These are phyloP conservation scores for Exobasidium rhododendri DNA, from an alignment of 1,284 basidiomycete genomes.

Conservation along the genomic window DNA sequence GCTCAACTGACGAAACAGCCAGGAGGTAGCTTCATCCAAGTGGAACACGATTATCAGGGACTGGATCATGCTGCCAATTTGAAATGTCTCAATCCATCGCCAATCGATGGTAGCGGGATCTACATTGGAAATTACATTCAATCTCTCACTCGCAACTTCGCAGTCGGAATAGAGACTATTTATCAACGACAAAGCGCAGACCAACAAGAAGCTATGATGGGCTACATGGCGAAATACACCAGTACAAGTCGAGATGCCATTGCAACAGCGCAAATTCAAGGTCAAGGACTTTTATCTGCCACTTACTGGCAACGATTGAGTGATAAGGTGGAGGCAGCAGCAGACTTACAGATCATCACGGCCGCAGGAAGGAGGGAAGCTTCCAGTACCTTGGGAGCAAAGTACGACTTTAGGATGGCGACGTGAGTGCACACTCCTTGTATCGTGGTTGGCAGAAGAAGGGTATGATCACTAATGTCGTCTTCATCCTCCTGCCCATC, in stretches of 20 bases:
- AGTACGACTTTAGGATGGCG: slow-evolving; percentile 91
- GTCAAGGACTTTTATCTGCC: slow-evolving; percentile 76
- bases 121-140: slow-evolving; percentile 92
- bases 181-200: slow-evolving; percentile 68
- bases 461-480: background rate
- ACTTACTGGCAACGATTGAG: slow-evolving; percentile 95
- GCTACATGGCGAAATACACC: slow-evolving; percentile 77
- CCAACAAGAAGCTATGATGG: slow-evolving; percentile 67
- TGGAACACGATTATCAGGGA: slow-evolving; percentile 93
- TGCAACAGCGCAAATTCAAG: slow-evolving; percentile 83
- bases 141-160: slow-evolving; percentile 86
- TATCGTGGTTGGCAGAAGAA: background rate
- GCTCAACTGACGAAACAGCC: slow-evolving; percentile 67
- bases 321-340: slow-evolving; percentile 97
- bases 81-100: slow-evolving; percentile 90
- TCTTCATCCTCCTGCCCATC: background rate
- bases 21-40: slow-evolving; percentile 61
- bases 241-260: slow-evolving; percentile 59
- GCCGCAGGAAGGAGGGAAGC: slow-evolving; percentile 73
- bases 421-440: slow-evolving; percentile 59
- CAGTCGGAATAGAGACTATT: slow-evolving; percentile 84
- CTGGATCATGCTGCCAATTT: slow-evolving; percentile 81
- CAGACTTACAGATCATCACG: slow-evolving; percentile 76
- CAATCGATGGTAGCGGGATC: slow-evolving; percentile 81
- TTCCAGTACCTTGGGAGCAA: slow-evolving; percentile 84